Conservation (phyloP, 768 basidiomycete species). For the Boletus rubroflammeus region DNA sequence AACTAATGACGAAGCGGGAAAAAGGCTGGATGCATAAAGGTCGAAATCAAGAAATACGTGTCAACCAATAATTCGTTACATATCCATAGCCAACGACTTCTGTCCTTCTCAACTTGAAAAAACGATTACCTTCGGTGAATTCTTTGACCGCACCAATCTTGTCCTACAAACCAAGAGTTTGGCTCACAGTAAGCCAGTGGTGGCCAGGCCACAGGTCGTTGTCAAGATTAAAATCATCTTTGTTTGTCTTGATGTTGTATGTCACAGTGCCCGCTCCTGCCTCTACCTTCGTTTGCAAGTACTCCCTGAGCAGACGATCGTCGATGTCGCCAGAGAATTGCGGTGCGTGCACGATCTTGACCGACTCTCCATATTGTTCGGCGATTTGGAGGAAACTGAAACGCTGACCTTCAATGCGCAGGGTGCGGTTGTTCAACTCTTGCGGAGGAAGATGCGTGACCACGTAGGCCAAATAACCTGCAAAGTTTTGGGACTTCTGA, state of each 20-base stretch:
- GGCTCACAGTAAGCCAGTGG: constrained; percentile 22
- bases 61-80: neutral
- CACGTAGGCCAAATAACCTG: constrained; percentile 22
- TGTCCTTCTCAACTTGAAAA: neutral
- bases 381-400: constrained; percentile 7
- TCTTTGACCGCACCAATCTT: neutral
- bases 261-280: constrained; percentile 5
- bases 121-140: neutral
- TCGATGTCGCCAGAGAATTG: constrained; percentile 10
- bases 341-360: constrained; percentile 1
- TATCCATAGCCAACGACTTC: neutral
- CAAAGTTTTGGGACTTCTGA: neutral
- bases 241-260: constrained; percentile 6
- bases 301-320: constrained; percentile 6
- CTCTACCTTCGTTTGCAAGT: constrained; percentile 14
- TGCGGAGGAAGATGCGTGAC: constrained; percentile 13
- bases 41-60: neutral
- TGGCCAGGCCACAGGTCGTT: constrained; percentile 26
- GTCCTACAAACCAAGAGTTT: constrained; percentile 17
- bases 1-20: neutral
- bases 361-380: constrained; percentile 5
- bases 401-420: constrained; percentile 20
- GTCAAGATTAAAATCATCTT: constrained; percentile 21
- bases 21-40: neutral
- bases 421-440: constrained; percentile 10